Conservation (phyloP, 345 rosid species). For the Nephelium lappaceum region DNA sequence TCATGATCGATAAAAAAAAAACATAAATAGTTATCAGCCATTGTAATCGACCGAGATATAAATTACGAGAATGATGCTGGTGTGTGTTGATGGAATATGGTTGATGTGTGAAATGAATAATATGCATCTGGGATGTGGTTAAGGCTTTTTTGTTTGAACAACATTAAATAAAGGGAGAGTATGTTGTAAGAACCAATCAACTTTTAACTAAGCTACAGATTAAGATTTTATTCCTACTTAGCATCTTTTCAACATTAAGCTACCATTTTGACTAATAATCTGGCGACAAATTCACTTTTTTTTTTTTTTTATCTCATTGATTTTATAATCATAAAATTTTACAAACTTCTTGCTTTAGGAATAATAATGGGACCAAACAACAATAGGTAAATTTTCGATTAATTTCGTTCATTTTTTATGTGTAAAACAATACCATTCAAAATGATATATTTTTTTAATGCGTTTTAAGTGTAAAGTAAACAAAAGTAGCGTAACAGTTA, state of each 20-base stretch:
- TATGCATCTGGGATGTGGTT: neutral
- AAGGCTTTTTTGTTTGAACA: neutral
- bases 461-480: too few species aligned
- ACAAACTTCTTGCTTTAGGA: neutral
- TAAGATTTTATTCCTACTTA: conserved; percentile 36
- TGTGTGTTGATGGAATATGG: neutral
- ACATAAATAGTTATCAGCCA: too few species aligned
- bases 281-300: neutral
- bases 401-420: neutral
- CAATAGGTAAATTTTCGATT: neutral
- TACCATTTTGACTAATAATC: conserved; percentile 40
- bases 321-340: neutral
- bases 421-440: too few species aligned
- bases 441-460: too few species aligned
- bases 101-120: conserved; percentile 23
- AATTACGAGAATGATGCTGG: too few species aligned
- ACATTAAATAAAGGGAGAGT: conserved; percentile 7
- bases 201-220: conserved; percentile 12
- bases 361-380: neutral
- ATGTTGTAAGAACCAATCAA: conserved; percentile 8
- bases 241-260: conserved; percentile 37
- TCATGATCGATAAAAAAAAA: neutral
- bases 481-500: neutral
- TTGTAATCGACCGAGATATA: too few species aligned
- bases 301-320: neutral